Conservation (phyloP, 495 filamentous ascomycete genomes). For the Aspergillus conjunctus region DNA sequence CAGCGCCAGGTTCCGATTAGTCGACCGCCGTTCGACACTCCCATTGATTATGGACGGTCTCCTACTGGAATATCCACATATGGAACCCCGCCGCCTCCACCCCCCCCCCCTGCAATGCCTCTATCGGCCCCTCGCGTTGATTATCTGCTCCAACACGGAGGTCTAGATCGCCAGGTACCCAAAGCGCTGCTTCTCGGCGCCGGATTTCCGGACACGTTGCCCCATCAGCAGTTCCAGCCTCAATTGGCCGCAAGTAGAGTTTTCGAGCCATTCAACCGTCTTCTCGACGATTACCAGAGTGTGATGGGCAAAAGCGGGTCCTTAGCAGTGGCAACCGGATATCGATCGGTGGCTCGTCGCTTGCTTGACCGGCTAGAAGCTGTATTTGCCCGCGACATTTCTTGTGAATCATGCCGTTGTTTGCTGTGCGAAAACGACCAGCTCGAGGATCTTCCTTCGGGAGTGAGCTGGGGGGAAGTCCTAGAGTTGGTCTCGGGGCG, state of each 20-base stretch:
- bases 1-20: conserved; percentile 29
- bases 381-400: conserved; percentile 90
- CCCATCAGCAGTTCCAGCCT: conserved; percentile 34
- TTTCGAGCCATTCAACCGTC: conserved; percentile 75
- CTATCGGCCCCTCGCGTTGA: conserved; percentile 78
- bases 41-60: conserved; percentile 43
- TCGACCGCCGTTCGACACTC: conserved; percentile 39
- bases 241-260: conserved; percentile 58
- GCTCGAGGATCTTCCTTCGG: conserved; percentile 56
- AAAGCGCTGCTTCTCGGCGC: conserved; percentile 62
- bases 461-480: conserved; percentile 96
- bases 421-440: conserved; percentile 71
- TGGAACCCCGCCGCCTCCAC: conserved; percentile 71
- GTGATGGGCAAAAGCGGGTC: conserved; percentile 84
- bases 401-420: conserved; percentile 76
- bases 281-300: conserved; percentile 81
- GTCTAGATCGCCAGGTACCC: conserved; percentile 65
- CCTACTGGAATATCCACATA: conserved; percentile 39
- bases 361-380: conserved; percentile 90
- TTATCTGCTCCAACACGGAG: conserved; percentile 86
- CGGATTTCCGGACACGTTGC: conserved; percentile 44
- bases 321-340: conserved; percentile 92
- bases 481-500: conserved; percentile 89
- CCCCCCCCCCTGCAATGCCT: conserved; percentile 71
- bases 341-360: conserved; percentile 88